Evolutionary conservation across 2,329 filamentous ascomycete genomes (phyloP), one percentile per base, ranked within the genome.

Genomic region (Penicillium sp.): DNA sequence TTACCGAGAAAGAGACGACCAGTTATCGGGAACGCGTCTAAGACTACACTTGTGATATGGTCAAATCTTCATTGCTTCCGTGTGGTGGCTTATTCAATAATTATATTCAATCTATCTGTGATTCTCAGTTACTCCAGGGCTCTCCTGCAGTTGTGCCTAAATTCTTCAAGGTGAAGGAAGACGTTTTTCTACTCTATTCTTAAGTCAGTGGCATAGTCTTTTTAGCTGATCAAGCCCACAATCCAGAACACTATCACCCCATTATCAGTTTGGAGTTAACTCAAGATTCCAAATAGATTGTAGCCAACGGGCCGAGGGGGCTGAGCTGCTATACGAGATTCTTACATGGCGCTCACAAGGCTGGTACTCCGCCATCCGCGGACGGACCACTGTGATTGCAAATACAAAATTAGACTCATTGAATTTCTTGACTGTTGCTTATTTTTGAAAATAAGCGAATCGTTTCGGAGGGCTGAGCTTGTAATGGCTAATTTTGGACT

Each of bases 1-100:
- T 55, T 4, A 41, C 52, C 4, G 50, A 53, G 38, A 55, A 52
- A 29, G 36, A 44, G 14, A 36, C 45, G 0, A 39, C 9, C 4
- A 18, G 43, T 2, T 22, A 48, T 34, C 38, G n/a, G 21, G 43
- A 49, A 16, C 31, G 31, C 38, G 49, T 46, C 34, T 54, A 34
- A 49, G 32, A 6, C 32, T 38, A 5, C 16, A 7, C 36, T 36
- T 38, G 14, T 38, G 36, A 13, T 10, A 34, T 34, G 32, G 5
- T 27, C 5, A 6, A 6, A 27, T 27, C 24, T 27, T 27, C 5
- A 27, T 5, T 8, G 2, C 24, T 27, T 27, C 24, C 24, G 3
- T 6, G 24, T 27, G 24, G 24, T 27, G 24, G 24, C 3, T 6
- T 27, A 27, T 27, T 27, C 4, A 8, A 27, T 27, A 27, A 27